phyloP scores from a whole-genome alignment of 208 protist species.

The Acanthamoeba culbertsoni region DNA sequence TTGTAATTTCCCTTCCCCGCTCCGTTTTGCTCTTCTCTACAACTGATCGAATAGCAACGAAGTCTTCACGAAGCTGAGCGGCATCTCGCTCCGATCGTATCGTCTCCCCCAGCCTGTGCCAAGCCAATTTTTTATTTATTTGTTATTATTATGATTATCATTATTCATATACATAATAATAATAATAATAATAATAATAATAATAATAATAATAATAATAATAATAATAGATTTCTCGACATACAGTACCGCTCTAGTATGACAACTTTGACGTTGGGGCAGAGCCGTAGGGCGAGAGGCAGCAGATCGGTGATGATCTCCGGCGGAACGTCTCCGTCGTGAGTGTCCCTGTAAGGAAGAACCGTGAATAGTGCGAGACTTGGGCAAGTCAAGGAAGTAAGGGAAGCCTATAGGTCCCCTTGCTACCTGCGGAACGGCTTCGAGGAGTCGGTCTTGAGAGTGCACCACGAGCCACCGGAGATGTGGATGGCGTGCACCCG shows the following conservation, averaged over 20 bases:
- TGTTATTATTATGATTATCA: background rate
- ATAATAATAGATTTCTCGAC: no score
- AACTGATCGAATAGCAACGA: background rate
- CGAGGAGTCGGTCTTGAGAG: background rate
- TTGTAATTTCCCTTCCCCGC: no score
- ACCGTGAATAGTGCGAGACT: background rate
- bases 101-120: background rate
- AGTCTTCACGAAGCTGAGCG: background rate
- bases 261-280: background rate
- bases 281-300: background rate
- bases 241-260: background rate
- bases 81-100: background rate
- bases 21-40: background rate
- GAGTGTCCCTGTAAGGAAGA: background rate
- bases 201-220: no score
- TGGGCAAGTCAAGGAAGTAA: background rate
- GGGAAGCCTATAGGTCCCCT: no score
- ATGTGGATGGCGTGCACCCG: background rate
- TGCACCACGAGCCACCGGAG: conserved; percentile 23
- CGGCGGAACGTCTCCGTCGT: background rate
- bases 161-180: no score
- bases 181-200: no score
- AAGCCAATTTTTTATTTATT: no score
- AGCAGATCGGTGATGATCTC: background rate
- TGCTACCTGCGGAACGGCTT: background rate